Evolutionary conservation across 2,329 filamentous ascomycete species (phyloP).

Genomic region (Talaromyces sp.): DNA sequence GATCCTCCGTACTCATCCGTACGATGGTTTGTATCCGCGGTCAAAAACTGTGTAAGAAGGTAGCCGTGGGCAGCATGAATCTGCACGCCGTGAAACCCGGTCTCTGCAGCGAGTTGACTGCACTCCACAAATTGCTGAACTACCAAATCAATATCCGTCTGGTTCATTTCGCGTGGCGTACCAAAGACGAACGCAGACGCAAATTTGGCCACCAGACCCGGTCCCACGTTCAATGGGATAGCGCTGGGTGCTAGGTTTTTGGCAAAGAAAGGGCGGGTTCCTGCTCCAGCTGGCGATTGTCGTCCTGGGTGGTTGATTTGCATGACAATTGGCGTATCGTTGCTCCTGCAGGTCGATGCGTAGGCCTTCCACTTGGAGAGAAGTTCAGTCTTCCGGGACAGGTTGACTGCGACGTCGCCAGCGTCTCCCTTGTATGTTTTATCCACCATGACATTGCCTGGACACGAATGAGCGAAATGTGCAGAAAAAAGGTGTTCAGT

Average conservation of each 20-base stretch:
- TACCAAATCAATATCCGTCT: constrained; percentile 53
- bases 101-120: constrained; percentile 50
- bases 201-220: constrained; percentile 36
- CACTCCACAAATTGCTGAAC: constrained; percentile 53
- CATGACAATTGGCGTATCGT: constrained; percentile 43
- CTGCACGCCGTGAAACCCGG: constrained; percentile 54
- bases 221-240: constrained; percentile 40
- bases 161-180: constrained; percentile 56
- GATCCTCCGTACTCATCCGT: constrained; percentile 50
- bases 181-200: constrained; percentile 37
- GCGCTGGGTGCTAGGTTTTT: constrained; percentile 37
- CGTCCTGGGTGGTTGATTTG: constrained; percentile 47
- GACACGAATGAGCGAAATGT: not conserved
- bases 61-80: constrained; percentile 55
- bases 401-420: constrained; percentile 26
- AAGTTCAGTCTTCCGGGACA: constrained; percentile 18
- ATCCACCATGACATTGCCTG: constrained; percentile 45
- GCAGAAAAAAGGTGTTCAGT: not conserved
- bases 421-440: constrained; percentile 39
- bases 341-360: constrained; percentile 30
- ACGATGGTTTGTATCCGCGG: constrained; percentile 44
- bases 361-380: constrained; percentile 28
- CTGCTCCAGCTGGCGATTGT: constrained; percentile 42
- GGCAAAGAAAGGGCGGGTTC: constrained; percentile 31
- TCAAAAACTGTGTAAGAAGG: constrained; percentile 42